These are phyloP conservation scores for Camelina hispida DNA, from an alignment of 345 rosid species.

Conservation along the genomic window DNA sequence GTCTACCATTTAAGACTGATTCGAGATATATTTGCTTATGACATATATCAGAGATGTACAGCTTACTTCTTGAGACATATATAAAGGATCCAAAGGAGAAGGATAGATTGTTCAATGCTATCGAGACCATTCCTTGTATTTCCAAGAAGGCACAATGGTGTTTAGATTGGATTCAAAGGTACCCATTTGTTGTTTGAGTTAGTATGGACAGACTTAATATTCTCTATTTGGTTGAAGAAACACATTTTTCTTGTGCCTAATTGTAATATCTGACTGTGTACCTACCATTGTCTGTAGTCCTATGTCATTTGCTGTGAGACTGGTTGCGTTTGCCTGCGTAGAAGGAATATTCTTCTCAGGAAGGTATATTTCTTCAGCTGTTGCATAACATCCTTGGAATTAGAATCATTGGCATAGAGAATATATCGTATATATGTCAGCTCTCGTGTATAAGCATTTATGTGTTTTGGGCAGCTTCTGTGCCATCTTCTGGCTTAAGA, in stretches of 20 bases:
- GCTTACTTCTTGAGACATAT: constrained; percentile 89
- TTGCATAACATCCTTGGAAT: not conserved
- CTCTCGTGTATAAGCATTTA: constrained; percentile 23
- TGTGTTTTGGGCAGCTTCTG: constrained; percentile 67
- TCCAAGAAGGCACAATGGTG: constrained; percentile 86
- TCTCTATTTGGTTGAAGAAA: constrained; percentile 4
- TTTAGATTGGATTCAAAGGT: constrained; percentile 84
- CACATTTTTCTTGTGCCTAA: not conserved
- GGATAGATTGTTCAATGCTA: constrained; percentile 81
- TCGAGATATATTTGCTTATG: constrained; percentile 13
- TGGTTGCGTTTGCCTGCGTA: constrained; percentile 87
- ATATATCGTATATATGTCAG: not conserved
- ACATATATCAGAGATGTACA: constrained; percentile 74
- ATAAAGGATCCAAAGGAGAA: constrained; percentile 85
- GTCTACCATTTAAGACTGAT: constrained; percentile 24
- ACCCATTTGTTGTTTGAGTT: not conserved
- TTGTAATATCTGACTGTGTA: not conserved
- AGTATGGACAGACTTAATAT: not conserved
- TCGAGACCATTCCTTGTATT: constrained; percentile 81
- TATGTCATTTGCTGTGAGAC: constrained; percentile 72
- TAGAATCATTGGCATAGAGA: not conserved
- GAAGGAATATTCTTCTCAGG: constrained; percentile 97
- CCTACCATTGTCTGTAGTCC: constrained; percentile 55
- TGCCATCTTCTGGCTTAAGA: constrained; percentile 95
- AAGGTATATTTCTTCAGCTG: constrained; percentile 54